Conservation (phyloP, 2,329 filamentous ascomycete genomes). For the Xylariaceae sp. region DNA sequence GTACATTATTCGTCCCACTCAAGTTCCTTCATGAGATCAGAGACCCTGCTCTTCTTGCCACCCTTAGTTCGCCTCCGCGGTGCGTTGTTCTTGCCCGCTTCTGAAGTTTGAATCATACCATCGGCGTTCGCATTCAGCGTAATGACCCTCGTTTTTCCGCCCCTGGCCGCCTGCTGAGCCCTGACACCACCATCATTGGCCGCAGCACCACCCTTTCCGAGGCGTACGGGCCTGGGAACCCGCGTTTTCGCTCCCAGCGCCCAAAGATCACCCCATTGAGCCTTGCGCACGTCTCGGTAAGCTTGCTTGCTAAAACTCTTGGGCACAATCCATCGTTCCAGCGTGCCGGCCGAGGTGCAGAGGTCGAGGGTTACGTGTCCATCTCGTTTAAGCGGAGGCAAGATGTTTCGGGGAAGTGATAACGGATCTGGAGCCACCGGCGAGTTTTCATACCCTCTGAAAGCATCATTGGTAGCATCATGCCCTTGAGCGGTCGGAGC, state of each 20-base stretch:
- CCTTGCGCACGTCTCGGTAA: conserved; percentile 89
- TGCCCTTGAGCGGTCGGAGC: conserved; percentile 41
- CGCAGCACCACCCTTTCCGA: conserved; percentile 46
- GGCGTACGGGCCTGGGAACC: conserved; percentile 54
- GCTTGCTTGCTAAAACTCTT: conserved; percentile 74
- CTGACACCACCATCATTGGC: conserved; percentile 46
- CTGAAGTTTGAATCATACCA: conserved; percentile 39
- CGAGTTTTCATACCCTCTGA: conserved; percentile 63
- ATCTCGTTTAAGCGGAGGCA: conserved; percentile 78
- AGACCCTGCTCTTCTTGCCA: conserved; percentile 34
- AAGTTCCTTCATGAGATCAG: conserved; percentile 40
- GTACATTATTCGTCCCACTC: conserved; percentile 6
- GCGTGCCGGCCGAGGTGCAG: conserved; percentile 77
- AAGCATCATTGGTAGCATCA: conserved; percentile 60
- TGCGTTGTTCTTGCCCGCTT: conserved; percentile 32
- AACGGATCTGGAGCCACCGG: conserved; percentile 51
- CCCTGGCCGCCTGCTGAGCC: conserved; percentile 31
- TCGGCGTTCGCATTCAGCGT: conserved; percentile 34
- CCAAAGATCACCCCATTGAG: conserved; percentile 91
- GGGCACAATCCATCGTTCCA: conserved; percentile 93
- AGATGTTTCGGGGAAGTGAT: conserved; percentile 71
- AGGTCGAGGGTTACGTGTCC: conserved; percentile 87
- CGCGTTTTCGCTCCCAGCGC: conserved; percentile 89
- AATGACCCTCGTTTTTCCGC: conserved; percentile 41
- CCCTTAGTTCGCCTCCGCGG: conserved; percentile 41